Conservation (phyloP, 192 early-diverging fungal genomes). For the Coemansia umbellata region DNA sequence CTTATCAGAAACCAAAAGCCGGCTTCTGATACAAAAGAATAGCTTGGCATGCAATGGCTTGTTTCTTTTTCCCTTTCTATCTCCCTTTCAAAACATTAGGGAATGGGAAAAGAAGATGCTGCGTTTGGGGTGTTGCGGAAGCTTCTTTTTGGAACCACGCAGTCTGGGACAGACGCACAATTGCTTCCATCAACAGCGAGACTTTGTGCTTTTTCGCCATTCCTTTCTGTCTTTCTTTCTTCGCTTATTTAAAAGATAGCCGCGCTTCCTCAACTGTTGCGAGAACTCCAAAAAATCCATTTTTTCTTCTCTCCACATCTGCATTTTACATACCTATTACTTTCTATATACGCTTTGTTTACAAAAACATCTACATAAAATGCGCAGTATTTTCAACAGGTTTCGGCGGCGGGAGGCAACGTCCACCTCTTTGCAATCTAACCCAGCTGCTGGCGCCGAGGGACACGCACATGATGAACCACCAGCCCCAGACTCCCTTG, state of each 20-base stretch:
- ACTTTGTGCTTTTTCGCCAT: not conserved
- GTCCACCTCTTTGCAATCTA: slow-evolving; percentile 4
- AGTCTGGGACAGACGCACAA: too few relatives aligned
- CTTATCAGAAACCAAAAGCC: too few relatives aligned
- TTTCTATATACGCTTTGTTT: not conserved
- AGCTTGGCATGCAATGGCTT: too few relatives aligned
- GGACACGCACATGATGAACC: not conserved
- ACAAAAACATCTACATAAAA: not conserved
- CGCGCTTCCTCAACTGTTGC: not conserved
- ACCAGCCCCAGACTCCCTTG: not conserved
- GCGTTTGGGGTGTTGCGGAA: too few relatives aligned
- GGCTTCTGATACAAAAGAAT: too few relatives aligned
- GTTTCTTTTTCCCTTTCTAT: too few relatives aligned
- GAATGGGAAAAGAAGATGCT: too few relatives aligned
- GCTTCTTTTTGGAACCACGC: too few relatives aligned
- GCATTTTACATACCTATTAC: not conserved
- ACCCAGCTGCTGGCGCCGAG: not conserved
- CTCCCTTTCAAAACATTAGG: too few relatives aligned
- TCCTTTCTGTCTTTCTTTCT: not conserved
- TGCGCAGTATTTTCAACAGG: slow-evolving; percentile 43
- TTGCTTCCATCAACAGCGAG: too few relatives aligned
- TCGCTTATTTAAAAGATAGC: not conserved
- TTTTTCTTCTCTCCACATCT: not conserved
- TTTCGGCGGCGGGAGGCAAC: slow-evolving; percentile 9
- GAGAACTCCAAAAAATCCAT: slow-evolving; percentile 6